Evolutionary conservation across 1,284 basidiomycete species (phyloP), one percentile per base, ranked within the genome.

Genomic region (Gymnopus androsaceus): DNA sequence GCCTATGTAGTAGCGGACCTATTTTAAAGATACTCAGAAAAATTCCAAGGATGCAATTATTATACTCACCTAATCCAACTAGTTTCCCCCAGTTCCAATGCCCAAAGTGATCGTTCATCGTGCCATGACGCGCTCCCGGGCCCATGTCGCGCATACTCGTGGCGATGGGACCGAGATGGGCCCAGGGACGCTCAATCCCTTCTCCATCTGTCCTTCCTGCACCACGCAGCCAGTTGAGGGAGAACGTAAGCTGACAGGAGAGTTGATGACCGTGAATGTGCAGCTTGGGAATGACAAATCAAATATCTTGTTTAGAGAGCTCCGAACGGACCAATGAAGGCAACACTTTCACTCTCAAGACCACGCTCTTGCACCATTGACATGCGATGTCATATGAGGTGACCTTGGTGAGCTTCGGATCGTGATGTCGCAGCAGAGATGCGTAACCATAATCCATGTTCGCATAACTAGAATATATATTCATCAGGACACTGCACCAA

Each of bases 71-170:
- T n/a, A 51, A 28, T 17, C 49, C 49, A 23, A 51, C 25, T 23
- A 63, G 33, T 53, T 72, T 73, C 19, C 34, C 19, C 67, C 66
- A 70, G 50, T 72, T 72, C 67, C 62, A 67, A 17, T 53, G 51
- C 11, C 54, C 57, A 57, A 62, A 70, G 42, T 67, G 64, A 45
- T 69, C 67, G 31, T 73, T 62, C 21, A 71, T 30, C 0, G 59
- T 56, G 25, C 71, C 69, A 8, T 60, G 61, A 1, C 65, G 55
- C 28, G 45, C 12, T 1, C 65, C 67, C 0, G 63, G 64, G 0
- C 57, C 61, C 67, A 70, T 72, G 41, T 68, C 66, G 6, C 54
- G 28, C 1, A 65, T 66, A 17, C 63, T 66, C 2, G 58, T 45
- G 0, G 64, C 57, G 0, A 64, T 31, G 4, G 47, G 54, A 15